Evolutionary conservation across 2,329 filamentous ascomycete species (phyloP), one percentile per base, ranked within the genome.

Genomic region (Calonectria ilicicola): DNA sequence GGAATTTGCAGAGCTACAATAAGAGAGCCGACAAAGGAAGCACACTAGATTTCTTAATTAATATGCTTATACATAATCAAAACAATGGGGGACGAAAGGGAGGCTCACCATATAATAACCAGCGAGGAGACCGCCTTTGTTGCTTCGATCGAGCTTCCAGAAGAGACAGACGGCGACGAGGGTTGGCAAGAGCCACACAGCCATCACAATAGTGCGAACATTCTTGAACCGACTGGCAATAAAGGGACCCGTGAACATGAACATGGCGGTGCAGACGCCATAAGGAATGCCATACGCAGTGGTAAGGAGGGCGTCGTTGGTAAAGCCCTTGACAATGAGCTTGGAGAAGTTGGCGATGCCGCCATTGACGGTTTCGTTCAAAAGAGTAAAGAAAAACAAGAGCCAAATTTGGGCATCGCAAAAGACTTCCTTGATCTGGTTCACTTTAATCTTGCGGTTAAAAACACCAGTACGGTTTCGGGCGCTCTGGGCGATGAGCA

Each of bases 401-500:
- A 91, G 81, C 82, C 87, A 90, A 35, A 90, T 75, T 75, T 90
- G 90, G 21, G 86, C 66, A 72, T 91, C 89, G 5, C 85, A 72
- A 2, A 88, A 71, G 0, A 87, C 87, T 76, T 89, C 88, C 9
- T 83, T 82, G 67, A 90, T 85, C 75, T 89, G 88, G 32, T 83
- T 80, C 75, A 80, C 82, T 73, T 89, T 88, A 80, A 90, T 87
- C n/a, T 81, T 83, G 63, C 84, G 82, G 76, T 87, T 89, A 21
- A 88, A 83, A 15, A 89, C 84, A 23, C 87, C 87, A 0, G 86
- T 87, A 65, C 83, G 80, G 65, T 89, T 86, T 1, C 84, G 80
- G 2, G 84, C 89, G 46, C 94, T 87, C 80, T 92, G 94, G 71
- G 88, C 90, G 2, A 93, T 91, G 0, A 89, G 92, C 62, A 91